Base-by-base conservation (phyloP, 805 yeast species). In the Kodamaea leandrae region DNA sequence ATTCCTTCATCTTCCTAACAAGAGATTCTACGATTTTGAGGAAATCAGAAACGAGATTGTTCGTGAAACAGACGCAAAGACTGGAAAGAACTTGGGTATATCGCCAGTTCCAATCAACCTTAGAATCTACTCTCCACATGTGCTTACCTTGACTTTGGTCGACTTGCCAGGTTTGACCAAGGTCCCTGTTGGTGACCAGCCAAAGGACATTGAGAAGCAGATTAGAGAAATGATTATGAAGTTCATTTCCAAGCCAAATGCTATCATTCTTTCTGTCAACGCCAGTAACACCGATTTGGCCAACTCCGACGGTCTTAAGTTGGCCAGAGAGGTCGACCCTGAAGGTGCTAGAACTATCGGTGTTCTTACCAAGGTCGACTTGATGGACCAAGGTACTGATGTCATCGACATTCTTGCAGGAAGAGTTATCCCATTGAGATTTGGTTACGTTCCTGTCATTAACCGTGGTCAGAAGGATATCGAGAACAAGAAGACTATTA, bases 141-240 rank as follows among this genome's bases (percentile, higher is more conserved):
- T 91, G 34, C 73, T 91, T 50, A 90, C 96, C 14, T 77, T 91
- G 60, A 93, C 99, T 6, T 76, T 93, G 54, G 97, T 93, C 29
- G 99, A 93, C 68, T 76, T 93, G 56, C 99, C 99, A 7, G 99
- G 99, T 46, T 77, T 93, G 57, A 93, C 99, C 29, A 93, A 93
- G 62, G 99, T 93, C 27, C 99, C 99, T 3, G 96, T 93, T 42
- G 99, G 99, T 37, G 99, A 93, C 67, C 99, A 93, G 67, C 99
- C 99, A 41, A 84, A 86, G 55, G 99, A 93, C 64, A 93, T 93
- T 51, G 99, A 93, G 69, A 80, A 77, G 50, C 97, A 88, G 67
- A 93, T 93, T 56, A 82, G 89, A 58, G 96, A 89, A 49, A 83
- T 93, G 88, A 73, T 93, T 36, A 74, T 93, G 76, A 90, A 89